Conservation (phyloP, 805 yeast genomes). For the Geotrichum ghanense region DNA sequence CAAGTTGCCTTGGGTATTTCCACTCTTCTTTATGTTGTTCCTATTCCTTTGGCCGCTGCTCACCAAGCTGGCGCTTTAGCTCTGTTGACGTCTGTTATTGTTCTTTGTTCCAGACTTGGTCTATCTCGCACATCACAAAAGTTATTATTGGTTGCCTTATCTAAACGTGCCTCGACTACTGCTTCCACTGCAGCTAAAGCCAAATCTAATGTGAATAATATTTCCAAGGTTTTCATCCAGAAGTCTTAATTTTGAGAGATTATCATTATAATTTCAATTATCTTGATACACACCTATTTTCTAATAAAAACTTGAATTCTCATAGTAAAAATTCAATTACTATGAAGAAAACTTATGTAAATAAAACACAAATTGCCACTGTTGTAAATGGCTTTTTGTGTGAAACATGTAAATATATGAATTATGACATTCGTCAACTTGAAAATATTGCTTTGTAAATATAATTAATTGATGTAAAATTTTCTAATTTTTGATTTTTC, state of each 20-base stretch:
- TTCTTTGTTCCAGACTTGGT: slow-evolving; percentile 45
- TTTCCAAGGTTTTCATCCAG: background rate
- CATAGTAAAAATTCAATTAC: too few relatives aligned
- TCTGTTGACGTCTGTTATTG: slow-evolving; percentile 65
- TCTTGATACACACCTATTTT: too few relatives aligned
- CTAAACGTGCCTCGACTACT: slow-evolving; percentile 2
- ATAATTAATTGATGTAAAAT: too few relatives aligned
- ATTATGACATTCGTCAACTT: too few relatives aligned
- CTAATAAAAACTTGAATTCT: too few relatives aligned
- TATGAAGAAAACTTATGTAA: too few relatives aligned
- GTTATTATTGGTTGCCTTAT: background rate
- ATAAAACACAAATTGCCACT: too few relatives aligned
- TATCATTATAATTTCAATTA: background rate
- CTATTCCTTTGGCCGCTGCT: slow-evolving; percentile 83
- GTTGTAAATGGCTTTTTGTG: too few relatives aligned
- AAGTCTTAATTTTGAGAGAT: background rate
- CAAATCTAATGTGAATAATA: background rate
- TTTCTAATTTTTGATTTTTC: too few relatives aligned
- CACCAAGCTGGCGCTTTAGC: slow-evolving; percentile 98
- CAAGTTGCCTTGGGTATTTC: slow-evolving; percentile 83
- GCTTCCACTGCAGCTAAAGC: background rate
- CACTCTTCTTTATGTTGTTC: slow-evolving; percentile 80
- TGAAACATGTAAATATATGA: too few relatives aligned
- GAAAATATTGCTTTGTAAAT: too few relatives aligned
- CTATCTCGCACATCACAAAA: slow-evolving; percentile 35